Base-by-base conservation (phyloP, 73 alveolate species). In the Stentor roeselii region DNA sequence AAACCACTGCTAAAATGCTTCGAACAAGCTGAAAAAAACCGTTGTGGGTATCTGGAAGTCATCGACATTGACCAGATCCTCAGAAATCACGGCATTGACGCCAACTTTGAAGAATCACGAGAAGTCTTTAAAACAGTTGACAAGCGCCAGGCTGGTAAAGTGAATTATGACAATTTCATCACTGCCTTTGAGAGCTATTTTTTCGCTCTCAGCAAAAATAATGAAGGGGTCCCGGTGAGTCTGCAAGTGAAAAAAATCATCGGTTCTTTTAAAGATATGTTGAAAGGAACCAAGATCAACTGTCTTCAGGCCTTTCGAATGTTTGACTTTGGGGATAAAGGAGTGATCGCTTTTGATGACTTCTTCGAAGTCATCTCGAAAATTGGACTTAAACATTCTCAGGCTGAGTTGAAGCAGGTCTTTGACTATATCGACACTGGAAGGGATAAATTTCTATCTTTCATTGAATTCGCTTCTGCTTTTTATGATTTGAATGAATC, bases 401-500 rank as follows among this genome's bases (percentile, higher is more conserved):
- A 67, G 34, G 11, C 37, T 30, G n/a, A 67, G 11, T 27, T 67
- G n/a, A n/a, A 40, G 21, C 80, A 67, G 41, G 37, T 67, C 14
- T 67, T 67, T 67, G 37, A 67, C 37, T 21, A 30, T 1, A 34
- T 34, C 14, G 80, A 67, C 34, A 40, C n/a, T 15, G n/a, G 41
- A 27, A 21, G 34, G 11, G 80, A 67, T 2, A 40, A 40, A 30
- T 21, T 27, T 67, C 11, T 67, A 21, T 21, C 80, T 67, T 67
- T 67, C 34, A 32, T 21, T 21, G 80, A 67, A 2, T 67, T 67
- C 41, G 37, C 41, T 2, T 27, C n/a, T 2, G 80, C 34, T 21
- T 67, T 67, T 67, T 67, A 21, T 67, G 37, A 67, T 21, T 21
- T 21, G 34, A 67, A 67, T 21, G 80, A 67, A 67, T 21, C 80